Evolutionary conservation across 2,329 filamentous ascomycete genomes (phyloP), one percentile per base, ranked within the genome.

Genomic region (Hypoxylon sp.): DNA sequence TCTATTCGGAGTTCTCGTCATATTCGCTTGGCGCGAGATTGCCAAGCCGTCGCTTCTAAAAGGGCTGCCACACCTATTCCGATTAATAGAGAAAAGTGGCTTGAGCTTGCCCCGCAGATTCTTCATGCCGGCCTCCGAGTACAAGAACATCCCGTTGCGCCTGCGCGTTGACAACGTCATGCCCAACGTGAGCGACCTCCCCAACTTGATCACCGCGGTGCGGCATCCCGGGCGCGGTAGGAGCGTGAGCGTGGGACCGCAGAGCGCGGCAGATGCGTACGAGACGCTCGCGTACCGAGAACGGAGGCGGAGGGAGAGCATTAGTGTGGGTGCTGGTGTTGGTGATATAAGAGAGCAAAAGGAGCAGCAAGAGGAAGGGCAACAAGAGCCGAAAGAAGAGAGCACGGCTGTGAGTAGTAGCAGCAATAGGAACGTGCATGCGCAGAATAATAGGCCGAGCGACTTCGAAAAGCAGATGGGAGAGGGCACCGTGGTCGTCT

Each of bases 251-350:
- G 87, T 98, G 56, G 96, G 96, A 0, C 96, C 96, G 1, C 96
- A 98, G 80, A 97, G 94, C 47, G 94, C 94, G 65, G 96, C 96
- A 1, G 96, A 99, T 80, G 96, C 94, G 23, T 97, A 97, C 80
- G 96, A 99, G 81, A 93, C 94, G 19, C 84, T 99, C 51, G 96
- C 95, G 5, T 97, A 97, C 76, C 90, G 95, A 19, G 93, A 97
- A 74, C 80, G 85, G 21, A 80, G 82, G 61, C 79, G 86, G 29
- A 78, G 85, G 30, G 86, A 88, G 79, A 85, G 86, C 76, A 78
- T 87, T 7, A 61, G 57, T 12, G 56, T 32, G 43, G 76, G 81
- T 61, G 21, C 19, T 5, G 25, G n/a, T 56, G 32, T 23, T n/a
- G 68, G 81, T 65, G 82, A 84, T 46, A 75, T 85, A 8, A 16